Percentiles rank a stretch among this genome's conserved stretches.
phyloP scores from a whole-genome alignment of 805 yeast genomes.

The Helenozyma baotianmanensis region DNA sequence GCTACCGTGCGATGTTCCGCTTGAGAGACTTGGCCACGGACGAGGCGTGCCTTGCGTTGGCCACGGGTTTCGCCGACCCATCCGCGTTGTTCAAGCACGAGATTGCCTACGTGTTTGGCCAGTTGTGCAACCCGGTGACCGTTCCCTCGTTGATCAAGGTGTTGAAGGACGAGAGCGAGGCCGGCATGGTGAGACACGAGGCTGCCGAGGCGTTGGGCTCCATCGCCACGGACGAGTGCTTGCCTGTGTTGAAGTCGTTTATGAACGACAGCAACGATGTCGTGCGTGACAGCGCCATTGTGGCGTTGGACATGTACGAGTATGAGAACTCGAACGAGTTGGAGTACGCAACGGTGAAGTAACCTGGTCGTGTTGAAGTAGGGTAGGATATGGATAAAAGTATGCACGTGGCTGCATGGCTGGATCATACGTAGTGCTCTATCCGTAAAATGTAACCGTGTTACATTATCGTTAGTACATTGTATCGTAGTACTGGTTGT shows the following conservation, averaged over 20 bases:
- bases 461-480: too few species aligned
- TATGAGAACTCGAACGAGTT: slow-evolving; percentile 82
- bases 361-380: too few species aligned
- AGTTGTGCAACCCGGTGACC: slow-evolving; percentile 86
- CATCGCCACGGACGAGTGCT: slow-evolving; percentile 92
- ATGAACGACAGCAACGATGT: slow-evolving; percentile 80
- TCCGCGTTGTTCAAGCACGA: slow-evolving; percentile 96
- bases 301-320: slow-evolving; percentile 97
- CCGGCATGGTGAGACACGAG: slow-evolving; percentile 99
- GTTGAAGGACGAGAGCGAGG: slow-evolving; percentile 71
- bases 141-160: slow-evolving; percentile 85
- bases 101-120: slow-evolving; percentile 97
- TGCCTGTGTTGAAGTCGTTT: slow-evolving; percentile 79
- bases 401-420: too few species aligned
- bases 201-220: slow-evolving; percentile 99
- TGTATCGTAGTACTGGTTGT: too few species aligned
- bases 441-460: too few species aligned
- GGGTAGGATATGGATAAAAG: too few species aligned
- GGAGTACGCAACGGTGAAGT: slow-evolving; percentile 52
- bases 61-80: slow-evolving; percentile 83
- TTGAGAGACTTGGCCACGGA: slow-evolving; percentile 90
- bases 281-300: slow-evolving; percentile 94
- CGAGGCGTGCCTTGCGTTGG: slow-evolving; percentile 90
- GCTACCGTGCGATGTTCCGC: slow-evolving; percentile 98
- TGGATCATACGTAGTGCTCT: too few species aligned